Conservation (phyloP, 345 rosid species). For the Brassica cretica region DNA sequence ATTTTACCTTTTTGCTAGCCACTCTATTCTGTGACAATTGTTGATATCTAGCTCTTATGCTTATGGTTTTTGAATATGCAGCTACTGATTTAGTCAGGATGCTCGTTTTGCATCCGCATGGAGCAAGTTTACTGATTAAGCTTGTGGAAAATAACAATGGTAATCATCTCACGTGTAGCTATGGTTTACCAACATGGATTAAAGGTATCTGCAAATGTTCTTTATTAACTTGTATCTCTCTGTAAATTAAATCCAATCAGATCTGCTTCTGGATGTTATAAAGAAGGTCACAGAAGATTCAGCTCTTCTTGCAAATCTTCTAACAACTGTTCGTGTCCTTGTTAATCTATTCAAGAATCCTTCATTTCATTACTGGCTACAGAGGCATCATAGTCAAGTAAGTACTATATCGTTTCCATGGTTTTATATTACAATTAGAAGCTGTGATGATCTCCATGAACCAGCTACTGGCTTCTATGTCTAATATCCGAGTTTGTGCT, state of each 20-base stretch:
- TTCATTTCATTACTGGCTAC: conserved; percentile 67
- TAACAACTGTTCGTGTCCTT: conserved; percentile 76
- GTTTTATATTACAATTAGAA: conserved; percentile 8
- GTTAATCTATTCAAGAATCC: conserved; percentile 84
- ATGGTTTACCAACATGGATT: not conserved
- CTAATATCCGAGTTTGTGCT: not conserved
- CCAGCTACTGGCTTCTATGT: conserved; percentile 1
- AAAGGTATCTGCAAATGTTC: not conserved
- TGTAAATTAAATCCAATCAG: conserved; percentile 41
- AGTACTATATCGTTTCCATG: conserved; percentile 17
- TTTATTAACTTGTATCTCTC: conserved; percentile 11
- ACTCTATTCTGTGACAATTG: not conserved
- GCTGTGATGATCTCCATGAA: conserved; percentile 10
- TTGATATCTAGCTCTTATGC: conserved; percentile 16
- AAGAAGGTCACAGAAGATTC: conserved; percentile 55
- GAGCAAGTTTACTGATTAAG: conserved; percentile 65
- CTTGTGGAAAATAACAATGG: conserved; percentile 63
- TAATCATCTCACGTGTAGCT: conserved; percentile 31
- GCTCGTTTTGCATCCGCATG: conserved; percentile 87
- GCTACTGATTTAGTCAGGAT: conserved; percentile 85
- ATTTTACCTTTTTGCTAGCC: conserved; percentile 6
- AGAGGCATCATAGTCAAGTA: conserved; percentile 75
- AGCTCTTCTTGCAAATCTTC: conserved; percentile 69
- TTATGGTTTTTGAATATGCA: conserved; percentile 42
- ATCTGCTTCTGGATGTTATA: conserved; percentile 60